Evolutionary conservation across 345 rosid species (phyloP), one percentile per base, ranked within the genome.

Genomic region (Stellera chamaejasme): DNA sequence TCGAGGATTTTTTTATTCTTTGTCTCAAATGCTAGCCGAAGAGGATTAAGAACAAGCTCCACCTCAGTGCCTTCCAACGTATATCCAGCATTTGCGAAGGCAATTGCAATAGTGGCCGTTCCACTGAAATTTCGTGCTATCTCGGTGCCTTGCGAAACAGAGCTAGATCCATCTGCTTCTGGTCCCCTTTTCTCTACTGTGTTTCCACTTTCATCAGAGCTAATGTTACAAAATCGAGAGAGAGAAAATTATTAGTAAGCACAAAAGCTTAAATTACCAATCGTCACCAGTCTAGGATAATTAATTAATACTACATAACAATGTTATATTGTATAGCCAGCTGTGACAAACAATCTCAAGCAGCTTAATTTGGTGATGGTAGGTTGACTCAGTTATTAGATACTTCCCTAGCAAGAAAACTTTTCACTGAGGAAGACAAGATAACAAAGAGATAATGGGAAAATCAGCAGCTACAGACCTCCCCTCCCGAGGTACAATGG

Each of bases 21-120:
- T 13, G 99, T 87, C 75, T 93, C 95, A 56, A 89, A 83, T 60
- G 99, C 95, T 70, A 89, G 82, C 59, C 88, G 87, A 23, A 93
- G 90, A 68, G 95, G 96, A 75, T 82, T 87, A 71, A 93, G 65
- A 64, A 83, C 95, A 82, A 93, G 86, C 77, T 89, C 97, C 48
- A 70, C 85, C 67, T 87, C 88, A 60, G 92, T 77, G 43, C 65
- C 97, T 55, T 80, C 90, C 69, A 93, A 75, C 50, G 97, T 84
- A 73, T 69, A 61, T 28, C 99, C 99, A 54, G 97, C 99, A 69
- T 55, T 84, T 59, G 88, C 80, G 71, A 82, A 77, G 65, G 88
- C 75, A 67, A 73, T 65, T 36, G 84, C 70, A 41, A 86, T 71
- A 28, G 77, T 67, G 5, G 48, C 73, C 54, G 78, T 61, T 69